These are phyloP conservation scores for Hypoxylon sp. DNA, from an alignment of 2,329 filamentous ascomycete species.

Conservation along the genomic window DNA sequence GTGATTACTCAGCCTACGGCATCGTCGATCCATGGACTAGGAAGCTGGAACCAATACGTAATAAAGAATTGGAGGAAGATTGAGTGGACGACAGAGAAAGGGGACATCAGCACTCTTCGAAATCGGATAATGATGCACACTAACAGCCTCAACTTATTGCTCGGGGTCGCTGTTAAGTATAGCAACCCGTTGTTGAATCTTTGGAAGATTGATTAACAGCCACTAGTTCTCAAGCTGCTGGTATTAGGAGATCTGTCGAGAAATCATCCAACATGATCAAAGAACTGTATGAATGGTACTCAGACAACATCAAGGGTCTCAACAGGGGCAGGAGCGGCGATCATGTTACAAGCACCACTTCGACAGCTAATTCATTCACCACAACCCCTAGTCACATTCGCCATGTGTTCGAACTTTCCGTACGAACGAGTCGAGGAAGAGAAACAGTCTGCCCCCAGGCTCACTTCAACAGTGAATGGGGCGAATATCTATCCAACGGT, in stretches of 20 bases:
- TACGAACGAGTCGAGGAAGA: slow-evolving; percentile 4
- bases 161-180: slow-evolving; percentile 42
- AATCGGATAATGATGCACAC: slow-evolving; percentile 45
- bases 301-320: slow-evolving; percentile 17
- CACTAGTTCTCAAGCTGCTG: slow-evolving; percentile 27
- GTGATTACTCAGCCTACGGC: slow-evolving; percentile 26
- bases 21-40: neutral
- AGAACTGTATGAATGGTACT: slow-evolving; percentile 39
- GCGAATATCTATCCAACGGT: slow-evolving; percentile 2
- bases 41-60: slow-evolving; percentile 43
- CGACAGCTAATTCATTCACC: too few relatives aligned
- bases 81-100: slow-evolving; percentile 50
- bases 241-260: slow-evolving; percentile 27
- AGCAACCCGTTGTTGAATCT: neutral
- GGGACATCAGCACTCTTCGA: slow-evolving; percentile 44
- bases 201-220: slow-evolving; percentile 8
- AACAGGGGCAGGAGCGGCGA: slow-evolving; percentile 6
- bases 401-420: slow-evolving; percentile 27
- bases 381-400: neutral
- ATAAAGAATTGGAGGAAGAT: slow-evolving; percentile 50
- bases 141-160: slow-evolving; percentile 45
- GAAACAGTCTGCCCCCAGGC: slow-evolving; percentile 25
- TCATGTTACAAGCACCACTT: neutral
- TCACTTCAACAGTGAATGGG: slow-evolving; percentile 23
- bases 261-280: slow-evolving; percentile 33